Evolutionary conservation across 306 rosid genomes (phyloP).

Genomic region (Vachellia collinsii): DNA sequence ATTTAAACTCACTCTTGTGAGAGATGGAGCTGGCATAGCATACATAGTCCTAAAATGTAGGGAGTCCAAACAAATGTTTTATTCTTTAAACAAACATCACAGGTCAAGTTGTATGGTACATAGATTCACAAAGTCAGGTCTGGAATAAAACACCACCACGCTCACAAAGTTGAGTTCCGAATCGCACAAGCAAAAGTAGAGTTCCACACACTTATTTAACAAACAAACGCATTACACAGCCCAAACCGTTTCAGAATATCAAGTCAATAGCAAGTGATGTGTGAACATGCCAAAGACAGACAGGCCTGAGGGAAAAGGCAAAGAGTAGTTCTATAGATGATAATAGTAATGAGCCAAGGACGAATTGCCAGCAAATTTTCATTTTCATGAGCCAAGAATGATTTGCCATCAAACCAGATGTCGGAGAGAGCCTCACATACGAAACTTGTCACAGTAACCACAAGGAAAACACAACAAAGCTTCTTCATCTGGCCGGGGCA

Average conservation of each 20-base stretch:
- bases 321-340: constrained; percentile 2
- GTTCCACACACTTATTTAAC: constrained; percentile 42
- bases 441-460: constrained; percentile 42
- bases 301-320: constrained; percentile 37
- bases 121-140: constrained; percentile 37
- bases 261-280: constrained; percentile 39
- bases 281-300: constrained; percentile 26
- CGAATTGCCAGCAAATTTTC: constrained; percentile 46
- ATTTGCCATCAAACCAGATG: constrained; percentile 64
- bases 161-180: constrained; percentile 10
- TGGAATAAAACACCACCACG: constrained; percentile 33
- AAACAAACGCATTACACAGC: constrained; percentile 34
- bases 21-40: background rate
- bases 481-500: constrained; percentile 60
- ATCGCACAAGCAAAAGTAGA: constrained; percentile 37
- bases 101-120: constrained; percentile 43
- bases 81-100: constrained; percentile 35
- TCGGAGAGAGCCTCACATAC: constrained; percentile 36
- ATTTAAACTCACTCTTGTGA: background rate
- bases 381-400: constrained; percentile 56
- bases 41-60: background rate
- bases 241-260: constrained; percentile 35
- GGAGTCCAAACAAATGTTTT: constrained; percentile 31
- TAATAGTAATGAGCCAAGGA: constrained; percentile 22
- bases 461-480: constrained; percentile 5